Percentiles rank a stretch among this genome's conserved stretches.
Evolutionary conservation across 768 basidiomycete species (phyloP).

Genomic region (Kwoniella shandongensis): DNA sequence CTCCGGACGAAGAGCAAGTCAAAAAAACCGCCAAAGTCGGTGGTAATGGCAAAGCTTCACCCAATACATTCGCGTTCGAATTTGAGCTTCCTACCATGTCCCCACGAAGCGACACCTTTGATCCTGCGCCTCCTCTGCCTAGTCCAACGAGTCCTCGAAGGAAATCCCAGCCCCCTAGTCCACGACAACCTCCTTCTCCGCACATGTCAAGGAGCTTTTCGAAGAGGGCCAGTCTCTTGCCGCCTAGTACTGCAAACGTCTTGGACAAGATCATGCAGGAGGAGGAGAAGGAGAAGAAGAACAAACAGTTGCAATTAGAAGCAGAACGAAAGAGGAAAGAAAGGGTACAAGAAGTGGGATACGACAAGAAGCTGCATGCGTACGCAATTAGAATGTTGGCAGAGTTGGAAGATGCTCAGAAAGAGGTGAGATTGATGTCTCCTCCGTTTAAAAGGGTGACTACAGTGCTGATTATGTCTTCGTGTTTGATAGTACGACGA

Average conservation of each 20-base stretch:
- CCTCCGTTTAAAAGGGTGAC: background rate
- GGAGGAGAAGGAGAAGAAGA: constrained; percentile 3
- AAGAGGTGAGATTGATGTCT: constrained; percentile 43
- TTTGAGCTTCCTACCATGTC: constrained; percentile 52
- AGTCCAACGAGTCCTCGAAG: constrained; percentile 10
- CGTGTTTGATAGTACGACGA: constrained; percentile 44
- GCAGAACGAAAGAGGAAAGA: constrained; percentile 14
- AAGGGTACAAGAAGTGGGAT: constrained; percentile 33
- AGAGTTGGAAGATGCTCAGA: constrained; percentile 53
- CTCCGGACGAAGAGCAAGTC: background rate
- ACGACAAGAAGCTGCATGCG: constrained; percentile 48
- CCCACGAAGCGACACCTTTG: constrained; percentile 51
- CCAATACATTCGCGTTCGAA: constrained; percentile 40
- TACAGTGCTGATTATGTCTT: constrained; percentile 2
- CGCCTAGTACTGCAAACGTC: constrained; percentile 40
- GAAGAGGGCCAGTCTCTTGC: constrained; percentile 49
- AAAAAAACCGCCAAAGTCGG: background rate
- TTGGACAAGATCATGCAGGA: constrained; percentile 31
- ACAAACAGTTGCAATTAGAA: background rate
- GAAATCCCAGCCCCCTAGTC: constrained; percentile 30
- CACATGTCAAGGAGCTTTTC: constrained; percentile 52
- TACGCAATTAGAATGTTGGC: constrained; percentile 53
- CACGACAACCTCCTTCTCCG: constrained; percentile 41
- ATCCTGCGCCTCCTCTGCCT: constrained; percentile 25
- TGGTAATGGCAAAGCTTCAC: constrained; percentile 1